These are phyloP conservation scores for Kazachstania sp. DNA, from an alignment of 1,139 yeast genomes.

Conservation along the genomic window DNA sequence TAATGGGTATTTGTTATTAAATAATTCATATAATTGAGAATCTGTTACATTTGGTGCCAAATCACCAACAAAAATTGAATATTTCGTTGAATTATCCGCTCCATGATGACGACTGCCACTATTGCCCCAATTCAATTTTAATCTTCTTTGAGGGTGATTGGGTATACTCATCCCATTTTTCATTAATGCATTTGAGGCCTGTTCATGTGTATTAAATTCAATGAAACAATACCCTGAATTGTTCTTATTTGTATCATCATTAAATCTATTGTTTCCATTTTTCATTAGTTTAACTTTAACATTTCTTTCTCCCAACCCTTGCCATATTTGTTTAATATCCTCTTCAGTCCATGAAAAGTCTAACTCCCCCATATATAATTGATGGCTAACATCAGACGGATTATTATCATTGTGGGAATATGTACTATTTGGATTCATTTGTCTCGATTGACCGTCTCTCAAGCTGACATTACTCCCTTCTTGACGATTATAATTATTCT, in stretches of 20 bases:
- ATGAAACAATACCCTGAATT: constrained; percentile 72
- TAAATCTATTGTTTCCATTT: constrained; percentile 10
- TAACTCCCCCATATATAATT: constrained; percentile 57
- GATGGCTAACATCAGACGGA: constrained; percentile 5
- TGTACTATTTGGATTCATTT: not conserved
- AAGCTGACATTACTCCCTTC: not conserved
- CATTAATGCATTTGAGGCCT: constrained; percentile 56
- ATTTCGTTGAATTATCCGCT: constrained; percentile 14
- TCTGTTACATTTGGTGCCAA: constrained; percentile 66
- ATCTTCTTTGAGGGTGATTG: constrained; percentile 46
- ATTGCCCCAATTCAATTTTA: constrained; percentile 58
- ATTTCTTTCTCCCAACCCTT: not conserved
- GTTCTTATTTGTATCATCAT: constrained; percentile 16
- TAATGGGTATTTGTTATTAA: constrained; percentile 53
- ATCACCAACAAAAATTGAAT: constrained; percentile 70
- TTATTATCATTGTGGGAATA: not conserved
- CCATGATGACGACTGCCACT: not conserved
- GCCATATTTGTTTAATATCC: constrained; percentile 52
- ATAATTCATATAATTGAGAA: constrained; percentile 56
- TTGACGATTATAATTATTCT: not conserved
- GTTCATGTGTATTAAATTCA: constrained; percentile 53
- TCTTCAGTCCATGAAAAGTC: constrained; percentile 67
- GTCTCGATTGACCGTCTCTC: not conserved
- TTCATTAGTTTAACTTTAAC: not conserved
- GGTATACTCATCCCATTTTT: constrained; percentile 62